A percentile compares a stretch with the other conserved stretches of the same genome.
Evolutionary conservation across 2,329 filamentous ascomycete genomes (phyloP).

Genomic region (Fusarium illudens): DNA sequence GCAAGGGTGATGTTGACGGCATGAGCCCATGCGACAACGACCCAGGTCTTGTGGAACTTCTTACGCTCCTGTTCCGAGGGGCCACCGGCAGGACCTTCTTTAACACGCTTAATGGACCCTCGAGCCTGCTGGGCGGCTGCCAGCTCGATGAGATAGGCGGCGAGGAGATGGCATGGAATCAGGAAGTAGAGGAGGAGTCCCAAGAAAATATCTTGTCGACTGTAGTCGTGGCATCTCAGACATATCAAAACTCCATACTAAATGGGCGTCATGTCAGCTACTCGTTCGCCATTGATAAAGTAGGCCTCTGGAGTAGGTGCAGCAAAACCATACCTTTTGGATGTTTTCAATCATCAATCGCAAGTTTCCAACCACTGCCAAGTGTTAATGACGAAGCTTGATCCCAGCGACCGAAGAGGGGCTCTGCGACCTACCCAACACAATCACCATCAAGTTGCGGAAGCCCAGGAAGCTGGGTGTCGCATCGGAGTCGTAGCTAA

Average conservation of each 20-base stretch:
- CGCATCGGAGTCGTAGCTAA: constrained; percentile 81
- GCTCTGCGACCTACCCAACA: constrained; percentile 69
- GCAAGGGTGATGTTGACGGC: constrained; percentile 84
- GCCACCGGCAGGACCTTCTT: constrained; percentile 56
- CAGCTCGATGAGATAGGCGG: constrained; percentile 89
- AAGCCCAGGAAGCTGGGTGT: constrained; percentile 92
- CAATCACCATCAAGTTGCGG: constrained; percentile 94
- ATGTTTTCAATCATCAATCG: constrained; percentile 96
- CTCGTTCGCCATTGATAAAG: neutral
- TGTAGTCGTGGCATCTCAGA: constrained; percentile 87
- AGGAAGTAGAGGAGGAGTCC: constrained; percentile 83
- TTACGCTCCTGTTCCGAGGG: constrained; percentile 67
- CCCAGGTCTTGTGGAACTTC: constrained; percentile 80
- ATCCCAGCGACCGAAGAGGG: constrained; percentile 22
- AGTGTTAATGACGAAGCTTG: constrained; percentile 31
- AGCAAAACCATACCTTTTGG: constrained; percentile 72
- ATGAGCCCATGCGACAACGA: constrained; percentile 80
- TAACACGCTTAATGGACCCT: constrained; percentile 65
- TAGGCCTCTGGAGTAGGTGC: neutral
- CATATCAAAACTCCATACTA: constrained; percentile 96
- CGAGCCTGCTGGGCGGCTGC: constrained; percentile 83
- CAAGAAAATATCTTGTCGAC: constrained; percentile 77
- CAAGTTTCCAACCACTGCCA: constrained; percentile 85
- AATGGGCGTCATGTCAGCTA: constrained; percentile 12
- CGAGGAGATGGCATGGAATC: constrained; percentile 88